Evolutionary conservation across 2,329 filamentous ascomycete genomes (phyloP), one percentile per base, ranked within the genome.

Genomic region (Colletotrichum destructivum): DNA sequence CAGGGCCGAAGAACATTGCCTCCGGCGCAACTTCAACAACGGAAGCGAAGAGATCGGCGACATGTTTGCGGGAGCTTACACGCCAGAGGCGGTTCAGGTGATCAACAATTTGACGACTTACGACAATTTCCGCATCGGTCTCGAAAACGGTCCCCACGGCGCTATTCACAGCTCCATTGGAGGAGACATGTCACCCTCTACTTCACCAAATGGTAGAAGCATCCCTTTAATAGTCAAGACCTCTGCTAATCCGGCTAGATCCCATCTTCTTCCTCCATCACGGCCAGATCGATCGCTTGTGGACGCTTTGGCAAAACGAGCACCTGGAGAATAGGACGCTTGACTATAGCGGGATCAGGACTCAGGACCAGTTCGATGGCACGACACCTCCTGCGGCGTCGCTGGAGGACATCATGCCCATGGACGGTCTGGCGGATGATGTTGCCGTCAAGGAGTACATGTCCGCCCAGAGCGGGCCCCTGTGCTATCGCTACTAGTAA

Each of bases 121-220:
- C 31, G 31, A 35, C 31, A 35, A 2, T 9, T 35, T 35, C 31
- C 31, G 31, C 31, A 11, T 35, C 8, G 13, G 23, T n/a, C 65
- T 81, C 6, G 80, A 81, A 66, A 47, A 73, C 16, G 76, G 73
- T 1, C 75, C 78, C 5, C 79, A 81, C 59, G 74, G 75, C 5
- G 74, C 75, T 2, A 78, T 81, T 49, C 79, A 75, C 49, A 62
- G 55, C 7, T 66, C 60, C 5, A 74, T 76, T 15, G 73, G 60
- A 5, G 80, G 79, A 4, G 80, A 81, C 42, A 77, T 81, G 69
- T 71, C 67, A 1, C 70, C 74, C 0, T 65, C 76, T 6, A 79
- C 77, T 2, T 79, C 78, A 80, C 81, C 16, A 3, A 71, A 71
- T 23, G 68, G 68, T 57, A 44, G 40, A 56, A 42, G 1, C 38